Conservation (phyloP, 208 protist species). For the Crithidia bombi region DNA sequence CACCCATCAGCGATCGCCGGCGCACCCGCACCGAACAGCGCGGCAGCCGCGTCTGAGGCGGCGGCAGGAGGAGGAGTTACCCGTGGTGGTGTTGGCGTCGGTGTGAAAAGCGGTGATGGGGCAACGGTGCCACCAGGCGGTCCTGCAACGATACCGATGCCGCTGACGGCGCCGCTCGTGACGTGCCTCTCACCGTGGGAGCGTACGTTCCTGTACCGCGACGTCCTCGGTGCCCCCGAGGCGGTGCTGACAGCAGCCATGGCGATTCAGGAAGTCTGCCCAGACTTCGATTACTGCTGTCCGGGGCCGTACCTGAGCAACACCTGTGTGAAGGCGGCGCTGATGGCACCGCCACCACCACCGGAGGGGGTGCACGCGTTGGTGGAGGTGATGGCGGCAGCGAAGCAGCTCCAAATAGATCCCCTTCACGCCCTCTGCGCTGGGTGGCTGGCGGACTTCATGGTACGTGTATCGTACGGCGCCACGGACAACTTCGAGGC, state of each 20-base stretch:
- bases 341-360: constrained; percentile 41
- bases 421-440: constrained; percentile 62
- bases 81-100: neutral
- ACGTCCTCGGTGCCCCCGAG: constrained; percentile 51
- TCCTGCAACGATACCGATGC: constrained; percentile 47
- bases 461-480: constrained; percentile 65
- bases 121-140: neutral
- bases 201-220: constrained; percentile 62
- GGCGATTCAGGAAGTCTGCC: constrained; percentile 39
- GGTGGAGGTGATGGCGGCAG: constrained; percentile 43
- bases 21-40: neutral
- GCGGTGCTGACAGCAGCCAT: constrained; percentile 24
- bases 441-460: constrained; percentile 73
- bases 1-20: neutral
- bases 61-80: neutral
- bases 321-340: constrained; percentile 17
- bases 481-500: constrained; percentile 71
- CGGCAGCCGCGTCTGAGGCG: neutral
- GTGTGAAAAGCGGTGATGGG: no score
- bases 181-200: constrained; percentile 65
- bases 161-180: constrained; percentile 60
- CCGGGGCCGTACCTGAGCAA: constrained; percentile 45
- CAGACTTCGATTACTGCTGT: constrained; percentile 56
- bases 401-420: constrained; percentile 57
- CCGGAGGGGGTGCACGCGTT: constrained; percentile 46